These are phyloP conservation scores for Coemansia sp. DNA, from an alignment of 192 early-diverging fungal species.

Conservation along the genomic window DNA sequence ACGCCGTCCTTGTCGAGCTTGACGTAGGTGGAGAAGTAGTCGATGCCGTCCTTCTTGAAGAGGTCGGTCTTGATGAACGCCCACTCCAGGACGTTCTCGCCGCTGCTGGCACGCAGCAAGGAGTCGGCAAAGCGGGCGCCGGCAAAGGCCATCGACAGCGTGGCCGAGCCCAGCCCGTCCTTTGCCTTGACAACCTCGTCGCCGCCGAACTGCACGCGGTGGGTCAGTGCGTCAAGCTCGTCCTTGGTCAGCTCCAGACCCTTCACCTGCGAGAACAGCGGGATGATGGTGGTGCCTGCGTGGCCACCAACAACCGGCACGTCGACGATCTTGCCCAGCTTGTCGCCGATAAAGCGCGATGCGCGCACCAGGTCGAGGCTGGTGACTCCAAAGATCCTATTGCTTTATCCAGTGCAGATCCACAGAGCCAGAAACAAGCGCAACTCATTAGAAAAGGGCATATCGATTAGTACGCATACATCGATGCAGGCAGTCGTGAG, in stretches of 20 bases:
- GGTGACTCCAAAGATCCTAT: slow-evolving; percentile 90
- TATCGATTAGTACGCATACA: neutral
- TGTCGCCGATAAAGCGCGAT: slow-evolving; percentile 88
- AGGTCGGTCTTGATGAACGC: slow-evolving; percentile 78
- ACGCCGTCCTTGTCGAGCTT: slow-evolving; percentile 84
- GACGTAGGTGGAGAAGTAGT: slow-evolving; percentile 78
- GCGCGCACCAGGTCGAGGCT: slow-evolving; percentile 97
- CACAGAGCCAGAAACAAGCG: neutral
- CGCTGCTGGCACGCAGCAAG: slow-evolving; percentile 76
- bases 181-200: slow-evolving; percentile 99
- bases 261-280: slow-evolving; percentile 82
- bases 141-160: slow-evolving; percentile 87
- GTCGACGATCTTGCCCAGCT: slow-evolving; percentile 69
- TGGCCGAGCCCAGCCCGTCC: slow-evolving; percentile 89
- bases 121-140: slow-evolving; percentile 90
- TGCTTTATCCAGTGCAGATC: neutral
- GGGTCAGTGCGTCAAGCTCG: slow-evolving; percentile 84
- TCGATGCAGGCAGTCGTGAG: neutral
- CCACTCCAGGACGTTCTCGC: slow-evolving; percentile 83
- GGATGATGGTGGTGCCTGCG: slow-evolving; percentile 96
- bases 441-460: neutral
- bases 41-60: slow-evolving; percentile 60
- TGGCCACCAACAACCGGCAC: slow-evolving; percentile 95
- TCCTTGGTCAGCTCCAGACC: slow-evolving; percentile 73
- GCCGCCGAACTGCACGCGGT: slow-evolving; percentile 99